These are phyloP conservation scores for Mycena sp. DNA, from an alignment of 1,284 basidiomycete species.

Conservation along the genomic window DNA sequence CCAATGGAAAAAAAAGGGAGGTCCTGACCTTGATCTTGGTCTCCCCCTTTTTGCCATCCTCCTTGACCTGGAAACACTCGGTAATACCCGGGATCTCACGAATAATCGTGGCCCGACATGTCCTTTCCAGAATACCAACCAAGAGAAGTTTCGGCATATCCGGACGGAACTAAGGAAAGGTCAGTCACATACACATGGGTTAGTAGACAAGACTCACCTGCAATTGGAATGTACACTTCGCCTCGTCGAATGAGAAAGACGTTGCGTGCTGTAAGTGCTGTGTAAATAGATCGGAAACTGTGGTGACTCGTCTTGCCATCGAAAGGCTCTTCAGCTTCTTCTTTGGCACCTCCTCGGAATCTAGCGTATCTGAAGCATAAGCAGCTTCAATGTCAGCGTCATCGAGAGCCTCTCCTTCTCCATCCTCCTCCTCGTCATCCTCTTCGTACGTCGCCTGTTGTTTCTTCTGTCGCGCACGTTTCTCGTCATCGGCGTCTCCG, in stretches of 20 bases:
- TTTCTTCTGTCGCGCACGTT: slow-evolving; percentile 71
- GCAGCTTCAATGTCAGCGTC: slow-evolving; percentile 79
- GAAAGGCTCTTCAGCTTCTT: slow-evolving; percentile 42
- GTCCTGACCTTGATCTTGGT: slow-evolving; percentile 60
- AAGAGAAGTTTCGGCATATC: slow-evolving; percentile 90
- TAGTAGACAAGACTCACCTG: slow-evolving; percentile 62
- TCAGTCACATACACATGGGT: slow-evolving; percentile 1
- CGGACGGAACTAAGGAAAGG: slow-evolving; percentile 61
- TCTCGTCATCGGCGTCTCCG: slow-evolving; percentile 81
- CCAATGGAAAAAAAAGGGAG: not conserved
- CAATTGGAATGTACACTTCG: slow-evolving; percentile 81
- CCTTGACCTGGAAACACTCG: slow-evolving; percentile 81
- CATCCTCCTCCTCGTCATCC: slow-evolving; percentile 60
- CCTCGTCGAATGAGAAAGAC: slow-evolving; percentile 81
- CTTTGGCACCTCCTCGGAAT: slow-evolving; percentile 46
- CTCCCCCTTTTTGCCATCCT: slow-evolving; percentile 58
- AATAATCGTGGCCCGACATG: slow-evolving; percentile 85
- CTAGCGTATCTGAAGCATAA: slow-evolving; percentile 59
- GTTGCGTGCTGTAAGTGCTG: slow-evolving; percentile 67
- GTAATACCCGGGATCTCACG: slow-evolving; percentile 90
- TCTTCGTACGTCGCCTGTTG: slow-evolving; percentile 81
- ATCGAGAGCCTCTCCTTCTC: slow-evolving; percentile 59
- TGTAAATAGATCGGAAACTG: slow-evolving; percentile 61
- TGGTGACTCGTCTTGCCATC: slow-evolving; percentile 49
- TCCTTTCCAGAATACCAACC: slow-evolving; percentile 90